Base-by-base conservation (phyloP, 805 yeast genomes). In the Zygotorulaspora chibaensis region DNA sequence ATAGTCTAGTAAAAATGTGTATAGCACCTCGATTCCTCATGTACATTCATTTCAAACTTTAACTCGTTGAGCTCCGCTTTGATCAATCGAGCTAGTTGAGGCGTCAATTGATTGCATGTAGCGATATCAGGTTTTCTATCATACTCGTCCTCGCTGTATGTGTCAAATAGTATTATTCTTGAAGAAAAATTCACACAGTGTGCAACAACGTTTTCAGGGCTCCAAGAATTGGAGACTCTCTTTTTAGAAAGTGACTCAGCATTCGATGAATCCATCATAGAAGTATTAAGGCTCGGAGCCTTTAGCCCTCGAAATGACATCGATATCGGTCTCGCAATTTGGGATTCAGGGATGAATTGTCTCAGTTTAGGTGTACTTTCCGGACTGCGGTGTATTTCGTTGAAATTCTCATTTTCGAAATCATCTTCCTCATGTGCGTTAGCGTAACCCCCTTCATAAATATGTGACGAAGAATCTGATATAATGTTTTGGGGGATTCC, bases 111-210 rank as follows among this genome's bases (percentile, higher is more conserved):
- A 65, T 90, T 88, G 68, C 97, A 91, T 2, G 97, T 89, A 2
- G 96, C 95, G 25, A 82, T 73, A 51, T 89, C 97, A 0, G 97
- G 96, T 53, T 83, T 88, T 57, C 99, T 80, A 65, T 91, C 97
- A 65, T 91, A 91, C 53, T 86, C 96, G 15, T 77, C 81, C 30
- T 82, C 81, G 47, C 83, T 77, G 64, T 84, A 88, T 0, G 96
- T 91, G 49, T 88, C 95, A 65, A 82, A 91, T 35, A 93, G 75
- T 7, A 87, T 76, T 46, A 93, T 87, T 55, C 88, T 74, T 1
- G 95, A 82, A 4, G 95, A 84, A 66, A 91, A 91, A 40, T 79
- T 63, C 9, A 83, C 87, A 12, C 38, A 51, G 9, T 43, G 23
- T 20, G 36, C 12, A 9, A 38, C 28, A 7, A 16, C 27, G 28